Evolutionary conservation across 768 basidiomycete species (phyloP).

Genomic region (Mycena metata): DNA sequence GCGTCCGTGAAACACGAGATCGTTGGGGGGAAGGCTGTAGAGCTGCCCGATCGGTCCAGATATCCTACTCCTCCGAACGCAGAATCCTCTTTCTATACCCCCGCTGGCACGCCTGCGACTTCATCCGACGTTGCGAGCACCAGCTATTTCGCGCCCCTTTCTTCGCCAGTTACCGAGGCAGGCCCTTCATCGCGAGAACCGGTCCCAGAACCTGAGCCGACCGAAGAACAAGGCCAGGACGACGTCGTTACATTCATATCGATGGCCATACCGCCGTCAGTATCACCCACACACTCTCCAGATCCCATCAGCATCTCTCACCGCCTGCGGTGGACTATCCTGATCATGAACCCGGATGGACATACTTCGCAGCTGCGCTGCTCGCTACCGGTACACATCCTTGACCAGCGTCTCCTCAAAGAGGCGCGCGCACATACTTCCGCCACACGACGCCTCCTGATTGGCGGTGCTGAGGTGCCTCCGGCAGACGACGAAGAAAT

Average conservation of each 20-base stretch:
- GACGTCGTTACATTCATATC: conserved; percentile 75
- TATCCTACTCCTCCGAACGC: conserved; percentile 14
- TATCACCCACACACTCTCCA: conserved; percentile 78
- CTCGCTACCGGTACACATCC: conserved; percentile 89
- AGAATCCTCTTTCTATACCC: background rate
- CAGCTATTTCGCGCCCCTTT: conserved; percentile 25
- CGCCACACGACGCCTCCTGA: conserved; percentile 80
- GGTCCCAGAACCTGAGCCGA: background rate
- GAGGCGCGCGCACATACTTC: conserved; percentile 83
- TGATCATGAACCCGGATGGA: conserved; percentile 88
- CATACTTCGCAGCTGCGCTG: conserved; percentile 96
- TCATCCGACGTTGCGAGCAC: conserved; percentile 1
- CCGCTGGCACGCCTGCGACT: background rate
- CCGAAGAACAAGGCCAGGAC: conserved; percentile 42
- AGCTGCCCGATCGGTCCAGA: conserved; percentile 45
- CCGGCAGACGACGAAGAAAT: conserved; percentile 68
- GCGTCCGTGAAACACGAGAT: conserved; percentile 79
- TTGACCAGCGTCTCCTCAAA: conserved; percentile 77
- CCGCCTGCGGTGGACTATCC: conserved; percentile 84
- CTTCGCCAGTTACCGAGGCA: conserved; percentile 9
- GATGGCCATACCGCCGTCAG: conserved; percentile 69
- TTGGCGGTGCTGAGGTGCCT: conserved; percentile 55
- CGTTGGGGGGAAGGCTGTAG: conserved; percentile 66
- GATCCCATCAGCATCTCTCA: conserved; percentile 85
- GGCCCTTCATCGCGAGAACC: conserved; percentile 15